Evolutionary conservation across 345 rosid genomes (phyloP).

Genomic region (Fremontodendron californicum): DNA sequence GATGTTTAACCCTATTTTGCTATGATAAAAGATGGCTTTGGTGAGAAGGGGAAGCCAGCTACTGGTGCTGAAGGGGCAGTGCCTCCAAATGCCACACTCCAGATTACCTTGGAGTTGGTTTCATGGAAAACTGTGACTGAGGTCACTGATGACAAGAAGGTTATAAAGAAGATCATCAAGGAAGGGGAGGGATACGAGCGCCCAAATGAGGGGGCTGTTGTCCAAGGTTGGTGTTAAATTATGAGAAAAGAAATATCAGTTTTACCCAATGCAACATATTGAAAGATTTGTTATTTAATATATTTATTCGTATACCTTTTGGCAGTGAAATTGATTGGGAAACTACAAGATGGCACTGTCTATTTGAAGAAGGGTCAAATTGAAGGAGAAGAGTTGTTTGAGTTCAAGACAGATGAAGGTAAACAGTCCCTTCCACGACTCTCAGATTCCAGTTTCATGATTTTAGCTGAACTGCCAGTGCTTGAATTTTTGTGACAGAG

Average conservation of each 20-base stretch:
- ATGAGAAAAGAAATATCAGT: background rate
- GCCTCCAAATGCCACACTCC: slow-evolving; percentile 71
- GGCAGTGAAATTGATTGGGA: slow-evolving; percentile 83
- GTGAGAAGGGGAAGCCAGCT: slow-evolving; percentile 73
- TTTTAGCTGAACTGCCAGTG: background rate
- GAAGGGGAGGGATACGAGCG: slow-evolving; percentile 86
- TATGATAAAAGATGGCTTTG: slow-evolving; percentile 66
- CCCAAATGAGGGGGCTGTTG: slow-evolving; percentile 77
- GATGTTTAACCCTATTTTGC: background rate
- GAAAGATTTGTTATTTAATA: background rate
- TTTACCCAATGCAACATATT: background rate
- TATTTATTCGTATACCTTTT: slow-evolving; percentile 5
- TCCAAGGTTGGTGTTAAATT: slow-evolving; percentile 41
- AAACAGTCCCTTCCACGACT: slow-evolving; percentile 1
- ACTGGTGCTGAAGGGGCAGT: slow-evolving; percentile 51
- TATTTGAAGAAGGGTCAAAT: slow-evolving; percentile 75
- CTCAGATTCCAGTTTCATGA: background rate
- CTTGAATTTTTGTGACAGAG: slow-evolving; percentile 36
- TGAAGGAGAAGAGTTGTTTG: slow-evolving; percentile 53
- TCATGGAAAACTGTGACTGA: slow-evolving; percentile 86
- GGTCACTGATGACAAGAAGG: slow-evolving; percentile 77
- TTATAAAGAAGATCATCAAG: slow-evolving; percentile 64
- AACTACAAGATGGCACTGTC: slow-evolving; percentile 68
- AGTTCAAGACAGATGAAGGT: slow-evolving; percentile 90
- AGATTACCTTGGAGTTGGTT: slow-evolving; percentile 61